Evolutionary conservation across 2,329 filamentous ascomycete genomes (phyloP), one percentile per base, ranked within the genome.

Genomic region (Diaporthe caulivora): DNA sequence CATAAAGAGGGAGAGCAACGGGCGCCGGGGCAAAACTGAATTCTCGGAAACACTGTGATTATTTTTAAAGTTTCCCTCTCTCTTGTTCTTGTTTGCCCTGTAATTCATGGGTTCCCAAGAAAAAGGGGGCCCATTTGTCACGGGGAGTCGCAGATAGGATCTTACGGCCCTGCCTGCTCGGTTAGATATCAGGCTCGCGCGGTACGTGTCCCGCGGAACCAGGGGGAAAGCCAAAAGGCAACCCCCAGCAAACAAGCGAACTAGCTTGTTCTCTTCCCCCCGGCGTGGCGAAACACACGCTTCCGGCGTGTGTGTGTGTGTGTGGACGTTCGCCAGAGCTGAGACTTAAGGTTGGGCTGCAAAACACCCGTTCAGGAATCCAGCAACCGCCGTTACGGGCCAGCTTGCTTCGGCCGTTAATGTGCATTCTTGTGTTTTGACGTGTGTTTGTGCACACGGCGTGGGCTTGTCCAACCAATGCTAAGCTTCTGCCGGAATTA

Each of bases 151-250:
- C 60, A 21, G 9, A 37, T 21, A 31, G 29, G 44, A 34, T 18
- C 21, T 4, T 17, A 10, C 18, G 9, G 37, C 4, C 6, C 7
- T 51, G 44, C 24, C 55, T 49, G 58, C 4, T 47, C 62, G 44
- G 62, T 13, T 65, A 65, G 62, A 51, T 65, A 65, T 51, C 62
- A 65, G 44, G 44, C 62, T 65, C 62, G 37, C 44, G 29, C 42
- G 60, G 29, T 21, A 37, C 21, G 21, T 10, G 7, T 37, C 11
- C 62, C 44, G 62, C 44, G 62, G 62, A 65, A 65, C 29, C 21
- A 37, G 8, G 15, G 18, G 10, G 51, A 51, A 51, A 49, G 29
- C 29, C 44, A 26, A 65, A 65, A 42, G 7, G 5, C 34, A 21
- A 18, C 26, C 60, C 44, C 60, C 34, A 5, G 5, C 5, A 9